A percentile compares a stretch with the other conserved stretches of the same genome.
phyloP scores from a whole-genome alignment of 2,329 filamentous ascomycete species.

The Cladophialophora yegresii region DNA sequence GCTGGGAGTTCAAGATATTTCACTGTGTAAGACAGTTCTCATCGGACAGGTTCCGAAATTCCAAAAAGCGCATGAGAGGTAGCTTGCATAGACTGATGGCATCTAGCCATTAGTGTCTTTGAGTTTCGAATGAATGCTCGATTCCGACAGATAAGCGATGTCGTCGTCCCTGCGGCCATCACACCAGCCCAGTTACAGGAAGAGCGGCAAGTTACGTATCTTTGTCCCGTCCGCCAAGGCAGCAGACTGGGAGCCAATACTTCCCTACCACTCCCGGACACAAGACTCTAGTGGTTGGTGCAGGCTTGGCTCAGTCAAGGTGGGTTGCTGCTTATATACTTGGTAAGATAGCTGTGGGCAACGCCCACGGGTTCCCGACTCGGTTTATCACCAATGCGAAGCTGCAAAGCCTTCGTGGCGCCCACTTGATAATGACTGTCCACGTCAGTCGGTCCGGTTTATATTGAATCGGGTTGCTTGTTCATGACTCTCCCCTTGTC shows the following conservation, averaged over 20 bases:
- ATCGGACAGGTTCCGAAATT: not conserved
- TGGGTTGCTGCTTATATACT: not conserved
- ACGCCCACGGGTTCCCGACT: not conserved
- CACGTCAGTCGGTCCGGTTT: not conserved
- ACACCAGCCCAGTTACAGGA: too few species aligned
- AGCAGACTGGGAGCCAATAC: too few species aligned
- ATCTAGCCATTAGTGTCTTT: not conserved
- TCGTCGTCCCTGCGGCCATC: not conserved
- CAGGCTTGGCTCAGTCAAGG: not conserved
- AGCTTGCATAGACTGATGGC: not conserved
- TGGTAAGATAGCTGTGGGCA: not conserved
- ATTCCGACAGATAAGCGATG: not conserved
- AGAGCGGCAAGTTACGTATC: not conserved
- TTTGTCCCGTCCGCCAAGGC: not conserved
- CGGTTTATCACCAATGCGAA: not conserved
- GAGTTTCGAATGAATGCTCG: not conserved
- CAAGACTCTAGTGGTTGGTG: not conserved
- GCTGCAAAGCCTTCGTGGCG: not conserved
- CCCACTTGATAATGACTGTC: not conserved
- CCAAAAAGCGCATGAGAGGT: not conserved
- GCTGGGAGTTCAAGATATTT: not conserved
- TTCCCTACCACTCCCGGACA: not conserved
- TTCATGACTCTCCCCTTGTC: not conserved
- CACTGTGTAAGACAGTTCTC: not conserved
- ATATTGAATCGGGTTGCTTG: not conserved